Evolutionary conservation across 768 basidiomycete species (phyloP), one percentile per base, ranked within the genome.

Genomic region (Phylloporus arenicola): DNA sequence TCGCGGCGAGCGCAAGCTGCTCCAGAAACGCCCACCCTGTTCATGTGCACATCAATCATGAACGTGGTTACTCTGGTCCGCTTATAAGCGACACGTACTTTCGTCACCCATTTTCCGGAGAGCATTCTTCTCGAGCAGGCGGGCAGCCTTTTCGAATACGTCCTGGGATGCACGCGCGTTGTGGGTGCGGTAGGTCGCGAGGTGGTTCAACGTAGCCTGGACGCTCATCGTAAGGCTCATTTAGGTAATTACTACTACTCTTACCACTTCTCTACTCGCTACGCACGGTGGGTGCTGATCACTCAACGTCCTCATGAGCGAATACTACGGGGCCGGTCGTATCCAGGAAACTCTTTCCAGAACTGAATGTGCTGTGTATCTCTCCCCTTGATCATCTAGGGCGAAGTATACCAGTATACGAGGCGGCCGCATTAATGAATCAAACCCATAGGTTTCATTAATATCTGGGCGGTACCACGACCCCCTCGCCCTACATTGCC

Each of bases 1-100:
- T 71, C 4, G 92, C 77, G 3, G 92, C 88, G 43, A 90, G 67
- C 3, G 82, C 77, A 3, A 92, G 73, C 59, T 92, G 89, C 60
- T 95, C 93, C 8, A 90, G 67, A 54, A 88, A 83, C 11, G 77
- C 76, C 89, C 88, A 92, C 27, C 76, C 92, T 92, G 37, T 6
- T 10, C 41, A 34, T 14, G 33, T 13, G 30, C n/a, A 10, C 24
- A 24, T 35, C 8, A 27, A 17, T 34, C 33, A 19, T 30, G 29
- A 30, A 30, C 11, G 29, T 12, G 29, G 19, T 9, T 25, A 24
- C 3, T 8, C 7, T 6, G 13, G 9, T 13, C 12, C 12, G 30
- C 13, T 13, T 13, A 30, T 24, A 6, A 25, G 4, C 34, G 11
- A 14, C n/a, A 53, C 70, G 45, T 51, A 83, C 84, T 73, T 53